Percentiles rank a stretch among this genome's conserved stretches.
phyloP scores from a whole-genome alignment of 495 filamentous ascomycete species.

The Hamigera avellanea region DNA sequence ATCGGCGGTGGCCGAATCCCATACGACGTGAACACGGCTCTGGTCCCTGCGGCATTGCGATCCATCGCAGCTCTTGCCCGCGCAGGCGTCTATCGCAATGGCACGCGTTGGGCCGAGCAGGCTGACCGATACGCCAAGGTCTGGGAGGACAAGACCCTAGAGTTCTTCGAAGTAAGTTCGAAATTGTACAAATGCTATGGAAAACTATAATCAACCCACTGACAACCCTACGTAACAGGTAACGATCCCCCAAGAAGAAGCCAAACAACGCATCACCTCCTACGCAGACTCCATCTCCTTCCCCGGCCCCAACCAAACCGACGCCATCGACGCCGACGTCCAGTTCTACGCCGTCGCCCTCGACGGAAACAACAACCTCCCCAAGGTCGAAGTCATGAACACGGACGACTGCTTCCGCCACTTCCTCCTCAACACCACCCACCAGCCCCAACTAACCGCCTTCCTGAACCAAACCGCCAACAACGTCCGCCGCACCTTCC shows the following conservation, averaged over 20 bases:
- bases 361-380: slow-evolving; percentile 37
- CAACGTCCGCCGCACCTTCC: slow-evolving; percentile 45
- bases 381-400: slow-evolving; percentile 48
- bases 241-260: slow-evolving; percentile 27
- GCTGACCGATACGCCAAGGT: slow-evolving; percentile 42
- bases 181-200: too few species aligned
- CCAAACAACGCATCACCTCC: slow-evolving; percentile 29
- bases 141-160: slow-evolving; percentile 51
- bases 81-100: slow-evolving; percentile 36
- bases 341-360: slow-evolving; percentile 46
- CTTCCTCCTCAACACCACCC: slow-evolving; percentile 49
- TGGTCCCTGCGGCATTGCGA: slow-evolving; percentile 48
- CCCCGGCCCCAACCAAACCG: slow-evolving; percentile 24
- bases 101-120: slow-evolving; percentile 32
- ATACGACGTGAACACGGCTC: slow-evolving; percentile 54
- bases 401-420: slow-evolving; percentile 54
- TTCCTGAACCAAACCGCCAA: slow-evolving; percentile 45
- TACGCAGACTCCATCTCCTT: slow-evolving; percentile 35
- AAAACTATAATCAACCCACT: too few species aligned
- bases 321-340: slow-evolving; percentile 31
- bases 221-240: slow-evolving; percentile 17
- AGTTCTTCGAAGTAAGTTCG: slow-evolving; percentile 37
- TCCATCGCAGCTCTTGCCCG: slow-evolving; percentile 41
- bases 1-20: slow-evolving; percentile 53
- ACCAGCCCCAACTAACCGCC: slow-evolving; percentile 41